Conservation (phyloP, 208 protist species). For the Tritrichomonas foetus region DNA sequence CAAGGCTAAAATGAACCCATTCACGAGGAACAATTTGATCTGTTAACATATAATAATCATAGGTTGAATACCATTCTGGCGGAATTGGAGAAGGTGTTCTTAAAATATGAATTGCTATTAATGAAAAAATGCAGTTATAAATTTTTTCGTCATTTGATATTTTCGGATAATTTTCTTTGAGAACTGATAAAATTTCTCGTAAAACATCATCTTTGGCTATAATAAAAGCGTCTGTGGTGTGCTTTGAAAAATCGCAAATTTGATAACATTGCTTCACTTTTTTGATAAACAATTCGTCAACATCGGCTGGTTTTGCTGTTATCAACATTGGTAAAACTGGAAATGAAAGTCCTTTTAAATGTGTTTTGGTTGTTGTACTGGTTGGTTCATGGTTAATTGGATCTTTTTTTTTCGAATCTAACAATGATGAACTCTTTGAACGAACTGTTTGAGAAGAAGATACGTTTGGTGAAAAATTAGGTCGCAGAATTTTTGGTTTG, state of each 20-base stretch:
- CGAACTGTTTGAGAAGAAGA: too few relatives aligned
- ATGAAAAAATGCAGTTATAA: neutral
- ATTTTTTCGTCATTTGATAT: neutral
- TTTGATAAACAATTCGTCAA: neutral
- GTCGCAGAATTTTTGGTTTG: too few relatives aligned
- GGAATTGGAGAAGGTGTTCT: neutral
- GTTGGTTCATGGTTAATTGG: too few relatives aligned
- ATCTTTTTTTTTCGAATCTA: too few relatives aligned
- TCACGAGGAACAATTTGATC: neutral
- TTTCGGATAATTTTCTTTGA: neutral
- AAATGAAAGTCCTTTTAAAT: neutral
- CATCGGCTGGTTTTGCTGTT: neutral
- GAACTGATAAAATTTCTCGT: neutral
- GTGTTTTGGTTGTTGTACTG: neutral
- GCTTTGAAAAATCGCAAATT: neutral
- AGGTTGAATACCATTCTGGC: neutral
- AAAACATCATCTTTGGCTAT: neutral
- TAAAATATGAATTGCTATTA: neutral
- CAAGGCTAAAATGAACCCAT: neutral
- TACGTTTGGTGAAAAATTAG: too few relatives aligned
- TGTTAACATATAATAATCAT: constrained; percentile 4
- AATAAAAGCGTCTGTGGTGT: neutral
- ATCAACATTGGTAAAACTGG: neutral
- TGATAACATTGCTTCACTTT: neutral
- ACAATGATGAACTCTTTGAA: too few relatives aligned